Conservation (phyloP, 371 early-diverging fungal species). For the Capillidium rhysosporum region DNA sequence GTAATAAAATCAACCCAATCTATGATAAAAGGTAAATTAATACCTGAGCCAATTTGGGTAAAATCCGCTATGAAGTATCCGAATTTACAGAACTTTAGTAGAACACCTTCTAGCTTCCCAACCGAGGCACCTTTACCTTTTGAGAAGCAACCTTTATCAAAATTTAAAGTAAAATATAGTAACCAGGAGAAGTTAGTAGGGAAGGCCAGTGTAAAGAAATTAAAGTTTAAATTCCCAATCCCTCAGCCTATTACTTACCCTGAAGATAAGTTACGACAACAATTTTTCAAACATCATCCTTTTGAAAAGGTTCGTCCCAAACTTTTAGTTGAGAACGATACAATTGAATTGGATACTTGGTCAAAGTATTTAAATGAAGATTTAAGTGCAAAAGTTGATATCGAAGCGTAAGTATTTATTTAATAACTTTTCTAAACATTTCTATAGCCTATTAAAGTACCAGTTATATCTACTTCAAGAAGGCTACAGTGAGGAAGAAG, state of each 20-base stretch:
- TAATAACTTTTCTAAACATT: neutral
- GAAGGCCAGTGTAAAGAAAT: neutral
- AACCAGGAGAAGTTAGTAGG: neutral
- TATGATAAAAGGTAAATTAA: neutral
- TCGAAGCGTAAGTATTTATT: neutral
- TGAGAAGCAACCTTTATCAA: neutral
- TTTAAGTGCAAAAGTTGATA: neutral
- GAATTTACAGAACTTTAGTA: neutral
- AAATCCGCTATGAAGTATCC: neutral
- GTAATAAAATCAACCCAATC: neutral
- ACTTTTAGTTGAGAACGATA: slow-evolving; percentile 30
- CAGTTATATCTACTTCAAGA: slow-evolving; percentile 50
- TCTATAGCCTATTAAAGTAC: slow-evolving; percentile 44
- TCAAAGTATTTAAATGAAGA: neutral
- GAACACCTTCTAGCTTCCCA: neutral
- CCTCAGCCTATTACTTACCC: slow-evolving; percentile 59
- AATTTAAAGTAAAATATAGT: neutral
- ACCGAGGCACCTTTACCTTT: neutral
- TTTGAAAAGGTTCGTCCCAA: slow-evolving; percentile 57
- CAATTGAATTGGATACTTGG: slow-evolving; percentile 9
- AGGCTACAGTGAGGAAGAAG: slow-evolving; percentile 40
- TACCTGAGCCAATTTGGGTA: neutral
- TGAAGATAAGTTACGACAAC: slow-evolving; percentile 62
- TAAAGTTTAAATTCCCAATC: neutral
- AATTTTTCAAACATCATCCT: slow-evolving; percentile 76